Evolutionary conservation across 345 rosid genomes (phyloP), one percentile per base, ranked within the genome.

Genomic region (Boechera retrofracta): DNA sequence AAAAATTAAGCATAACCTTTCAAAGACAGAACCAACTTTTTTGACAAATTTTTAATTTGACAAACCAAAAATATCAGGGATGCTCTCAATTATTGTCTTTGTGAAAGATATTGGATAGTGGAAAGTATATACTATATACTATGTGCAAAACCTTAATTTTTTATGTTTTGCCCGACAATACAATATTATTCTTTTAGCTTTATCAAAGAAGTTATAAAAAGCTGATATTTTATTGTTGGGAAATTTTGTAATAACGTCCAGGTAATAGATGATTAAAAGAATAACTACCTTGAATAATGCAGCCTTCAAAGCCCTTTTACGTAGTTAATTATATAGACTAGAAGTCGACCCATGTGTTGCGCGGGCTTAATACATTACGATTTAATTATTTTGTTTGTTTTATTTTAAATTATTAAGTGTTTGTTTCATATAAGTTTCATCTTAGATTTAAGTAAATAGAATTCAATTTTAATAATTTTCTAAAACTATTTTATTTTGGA

Each of bases 51-150:
- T 45, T 63, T 42, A 21, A 21, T 21, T 21, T 21, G 24, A 21
- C 24, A 21, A 21, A 21, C 24, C 24, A 21, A 21, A 21, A 21
- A 21, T 21, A 21, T 21, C 24, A 21, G 24, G 76, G 65, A 70
- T 70, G 52, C 80, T 69, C 71, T 70, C 71, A 63, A 77, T 77
- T 42, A 77, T 77, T 77, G 80, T 63, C 57, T 70, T 55, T 70
- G 66, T 44, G 59, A 70, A 47, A 70, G 80, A 47, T 70, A 71
- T 57, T 44, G 49, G 80, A 33, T 55, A 64, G 76, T 77, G 80
- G 80, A 52, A 76, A 68, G 69, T 76, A 24, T 76, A 76, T 42
- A 44, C 75, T 45, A 54, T 53, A 76, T 42, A 44, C 75, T 45
- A 54, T 53, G 64, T 55, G 26, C 26, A 31, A 62, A 77, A 77